Percentiles rank a stretch among this genome's conserved stretches.
These are phyloP conservation scores for Oryza glaberrima DNA, from an alignment of 176 grass and related monocot species.

Conservation along the genomic window DNA sequence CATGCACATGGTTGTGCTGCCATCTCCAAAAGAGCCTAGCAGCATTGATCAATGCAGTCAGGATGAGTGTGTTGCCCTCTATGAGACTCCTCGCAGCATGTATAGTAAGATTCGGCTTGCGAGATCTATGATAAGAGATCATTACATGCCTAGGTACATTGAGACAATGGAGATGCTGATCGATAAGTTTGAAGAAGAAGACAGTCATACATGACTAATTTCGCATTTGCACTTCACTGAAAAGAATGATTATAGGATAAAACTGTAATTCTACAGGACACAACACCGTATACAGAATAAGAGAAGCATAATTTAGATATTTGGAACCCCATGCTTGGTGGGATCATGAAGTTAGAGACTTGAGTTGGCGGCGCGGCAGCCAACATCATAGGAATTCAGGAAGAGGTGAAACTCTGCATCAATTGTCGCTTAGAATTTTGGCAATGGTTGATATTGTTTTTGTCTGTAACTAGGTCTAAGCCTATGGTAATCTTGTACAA, in stretches of 20 bases:
- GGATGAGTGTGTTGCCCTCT: constrained; percentile 46
- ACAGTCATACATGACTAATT: not conserved
- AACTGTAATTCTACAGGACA: not conserved
- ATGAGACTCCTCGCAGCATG: constrained; percentile 59
- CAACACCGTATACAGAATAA: not conserved
- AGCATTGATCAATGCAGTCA: not conserved
- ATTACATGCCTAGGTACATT: constrained; percentile 80
- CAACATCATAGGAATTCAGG: not conserved
- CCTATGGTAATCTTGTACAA: too few species aligned
- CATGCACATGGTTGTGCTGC: constrained; percentile 77
- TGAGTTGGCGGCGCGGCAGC: not conserved
- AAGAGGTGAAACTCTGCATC: not conserved
- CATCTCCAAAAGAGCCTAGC: constrained; percentile 2
- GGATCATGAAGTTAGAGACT: not conserved
- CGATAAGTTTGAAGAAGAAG: constrained; percentile 45
- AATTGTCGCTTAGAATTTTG: not conserved
- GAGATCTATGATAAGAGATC: constrained; percentile 63
- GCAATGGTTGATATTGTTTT: not conserved
- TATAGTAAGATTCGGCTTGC: constrained; percentile 64
- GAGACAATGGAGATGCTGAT: constrained; percentile 71
- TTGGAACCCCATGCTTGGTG: not conserved
- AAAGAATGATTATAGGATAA: not conserved
- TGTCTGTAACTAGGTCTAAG: not conserved
- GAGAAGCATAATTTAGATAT: not conserved
- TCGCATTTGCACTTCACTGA: not conserved